Percentiles rank a stretch among this genome's conserved stretches.
These are phyloP conservation scores for Pinus albicaulis DNA, from an alignment of 75 land plant genomes.

Conservation along the genomic window DNA sequence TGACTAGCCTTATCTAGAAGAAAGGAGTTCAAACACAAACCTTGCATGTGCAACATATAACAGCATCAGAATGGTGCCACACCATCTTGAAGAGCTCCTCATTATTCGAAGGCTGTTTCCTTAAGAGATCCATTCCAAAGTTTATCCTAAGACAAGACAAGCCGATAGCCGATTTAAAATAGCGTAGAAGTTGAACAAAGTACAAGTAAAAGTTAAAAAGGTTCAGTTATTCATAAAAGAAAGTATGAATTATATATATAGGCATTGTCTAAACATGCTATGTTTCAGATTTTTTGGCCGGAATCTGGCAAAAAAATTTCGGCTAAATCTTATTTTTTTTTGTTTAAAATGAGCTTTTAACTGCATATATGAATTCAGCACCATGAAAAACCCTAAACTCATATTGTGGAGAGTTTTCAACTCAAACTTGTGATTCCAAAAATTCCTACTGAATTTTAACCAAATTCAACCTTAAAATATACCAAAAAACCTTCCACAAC, in stretches of 20 bases:
- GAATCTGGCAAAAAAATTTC: too few relatives aligned
- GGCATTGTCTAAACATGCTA: too few relatives aligned
- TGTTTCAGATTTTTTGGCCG: too few relatives aligned
- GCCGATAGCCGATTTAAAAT: neutral
- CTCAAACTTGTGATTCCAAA: too few relatives aligned
- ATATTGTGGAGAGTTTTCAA: too few relatives aligned
- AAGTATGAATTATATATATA: neutral
- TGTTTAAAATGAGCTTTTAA: too few relatives aligned
- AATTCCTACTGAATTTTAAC: too few relatives aligned
- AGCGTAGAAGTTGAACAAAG: neutral
- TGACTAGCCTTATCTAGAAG: neutral
- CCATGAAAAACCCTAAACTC: too few relatives aligned
- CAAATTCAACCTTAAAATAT: too few relatives aligned
- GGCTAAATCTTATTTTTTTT: too few relatives aligned
- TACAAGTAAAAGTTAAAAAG: neutral
- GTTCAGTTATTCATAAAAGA: neutral
- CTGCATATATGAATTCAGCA: too few relatives aligned
- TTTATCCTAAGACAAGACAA: conserved; percentile 18
- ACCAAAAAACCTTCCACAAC: too few relatives aligned
- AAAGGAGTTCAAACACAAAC: conserved; percentile 10
- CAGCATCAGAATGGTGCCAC: conserved; percentile 50
- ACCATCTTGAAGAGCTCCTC: conserved; percentile 37
- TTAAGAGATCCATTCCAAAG: conserved; percentile 33
- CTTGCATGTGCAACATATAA: conserved; percentile 53
- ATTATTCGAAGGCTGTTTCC: conserved; percentile 21